Evolutionary conservation across 1,284 basidiomycete genomes (phyloP).

Genomic region (Ganoderma leucocontextum): DNA sequence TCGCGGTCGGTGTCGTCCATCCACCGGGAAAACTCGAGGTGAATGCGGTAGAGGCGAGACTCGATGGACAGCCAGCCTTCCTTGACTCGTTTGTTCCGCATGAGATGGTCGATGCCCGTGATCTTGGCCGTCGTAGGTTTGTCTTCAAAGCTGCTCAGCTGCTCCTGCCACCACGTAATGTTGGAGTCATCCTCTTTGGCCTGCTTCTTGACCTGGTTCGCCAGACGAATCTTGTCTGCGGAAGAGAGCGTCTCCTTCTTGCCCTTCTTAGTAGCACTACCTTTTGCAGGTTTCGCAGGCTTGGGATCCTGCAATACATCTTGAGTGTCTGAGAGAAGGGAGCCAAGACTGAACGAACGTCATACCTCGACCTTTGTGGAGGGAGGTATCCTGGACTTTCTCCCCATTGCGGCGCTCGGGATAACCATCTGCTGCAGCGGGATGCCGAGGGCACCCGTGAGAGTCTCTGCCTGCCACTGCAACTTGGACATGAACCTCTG

Average conservation of each 20-base stretch:
- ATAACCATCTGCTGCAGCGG: constrained; percentile 62
- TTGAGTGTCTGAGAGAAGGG: not conserved
- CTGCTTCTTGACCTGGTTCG: constrained; percentile 56
- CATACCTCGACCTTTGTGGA: constrained; percentile 15
- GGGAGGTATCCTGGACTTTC: constrained; percentile 18
- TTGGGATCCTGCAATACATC: constrained; percentile 11
- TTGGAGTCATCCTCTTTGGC: constrained; percentile 48
- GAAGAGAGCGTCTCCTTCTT: constrained; percentile 44
- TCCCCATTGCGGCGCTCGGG: constrained; percentile 42
- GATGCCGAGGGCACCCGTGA: constrained; percentile 68
- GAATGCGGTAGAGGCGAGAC: constrained; percentile 58
- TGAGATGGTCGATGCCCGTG: constrained; percentile 46
- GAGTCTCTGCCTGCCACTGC: constrained; percentile 65
- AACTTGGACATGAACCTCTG: constrained; percentile 66
- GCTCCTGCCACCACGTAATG: constrained; percentile 57
- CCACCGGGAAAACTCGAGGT: constrained; percentile 63
- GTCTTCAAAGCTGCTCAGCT: constrained; percentile 48
- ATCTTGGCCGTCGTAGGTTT: constrained; percentile 42
- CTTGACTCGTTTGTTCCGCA: constrained; percentile 52
- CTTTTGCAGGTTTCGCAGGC: constrained; percentile 29
- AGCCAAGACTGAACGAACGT: not conserved
- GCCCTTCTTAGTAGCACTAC: constrained; percentile 35
- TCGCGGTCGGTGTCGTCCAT: constrained; percentile 52
- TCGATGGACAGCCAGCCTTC: constrained; percentile 58
- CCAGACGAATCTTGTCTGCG: constrained; percentile 52